Conservation (phyloP, 2,329 filamentous ascomycete species). For the Sarocladium brachiariae region DNA sequence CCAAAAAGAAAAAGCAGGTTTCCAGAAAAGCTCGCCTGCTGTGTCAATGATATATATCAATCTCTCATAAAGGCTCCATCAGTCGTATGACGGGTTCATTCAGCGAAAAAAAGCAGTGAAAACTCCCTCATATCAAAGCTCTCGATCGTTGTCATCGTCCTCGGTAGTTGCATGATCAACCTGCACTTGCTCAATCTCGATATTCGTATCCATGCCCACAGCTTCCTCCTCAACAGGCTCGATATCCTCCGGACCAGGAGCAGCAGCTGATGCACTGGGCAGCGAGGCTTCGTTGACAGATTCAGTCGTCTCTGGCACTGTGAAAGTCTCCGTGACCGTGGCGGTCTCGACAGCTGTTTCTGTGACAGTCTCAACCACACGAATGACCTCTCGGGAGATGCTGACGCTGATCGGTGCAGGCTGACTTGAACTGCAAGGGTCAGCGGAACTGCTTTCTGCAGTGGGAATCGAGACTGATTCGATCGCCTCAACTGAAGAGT, state of each 20-base stretch:
- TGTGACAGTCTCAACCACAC: slow-evolving; percentile 29
- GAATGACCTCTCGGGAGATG: slow-evolving; percentile 20
- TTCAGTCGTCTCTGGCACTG: slow-evolving; percentile 22
- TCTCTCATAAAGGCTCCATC: neutral
- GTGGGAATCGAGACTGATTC: neutral
- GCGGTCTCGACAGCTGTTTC: slow-evolving; percentile 25
- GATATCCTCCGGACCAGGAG: neutral
- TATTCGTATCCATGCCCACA: too few relatives aligned
- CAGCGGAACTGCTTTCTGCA: neutral
- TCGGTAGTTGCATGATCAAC: neutral
- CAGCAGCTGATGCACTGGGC: too few relatives aligned
- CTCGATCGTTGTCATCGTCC: neutral
- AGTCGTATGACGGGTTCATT: too few relatives aligned
- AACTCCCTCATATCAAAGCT: neutral
- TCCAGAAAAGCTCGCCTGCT: slow-evolving; percentile 4
- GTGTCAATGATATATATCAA: neutral
- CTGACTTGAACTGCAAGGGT: slow-evolving; percentile 5
- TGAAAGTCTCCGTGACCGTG: slow-evolving; percentile 19
- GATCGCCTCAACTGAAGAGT: neutral
- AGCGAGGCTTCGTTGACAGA: slow-evolving; percentile 11
- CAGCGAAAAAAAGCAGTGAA: too few relatives aligned
- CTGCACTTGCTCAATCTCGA: neutral
- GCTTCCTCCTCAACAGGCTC: too few relatives aligned
- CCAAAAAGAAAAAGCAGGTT: neutral
- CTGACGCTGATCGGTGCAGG: slow-evolving; percentile 7